These are phyloP conservation scores for Trichophyton simii DNA, from an alignment of 2,329 filamentous ascomycete species.

Conservation along the genomic window DNA sequence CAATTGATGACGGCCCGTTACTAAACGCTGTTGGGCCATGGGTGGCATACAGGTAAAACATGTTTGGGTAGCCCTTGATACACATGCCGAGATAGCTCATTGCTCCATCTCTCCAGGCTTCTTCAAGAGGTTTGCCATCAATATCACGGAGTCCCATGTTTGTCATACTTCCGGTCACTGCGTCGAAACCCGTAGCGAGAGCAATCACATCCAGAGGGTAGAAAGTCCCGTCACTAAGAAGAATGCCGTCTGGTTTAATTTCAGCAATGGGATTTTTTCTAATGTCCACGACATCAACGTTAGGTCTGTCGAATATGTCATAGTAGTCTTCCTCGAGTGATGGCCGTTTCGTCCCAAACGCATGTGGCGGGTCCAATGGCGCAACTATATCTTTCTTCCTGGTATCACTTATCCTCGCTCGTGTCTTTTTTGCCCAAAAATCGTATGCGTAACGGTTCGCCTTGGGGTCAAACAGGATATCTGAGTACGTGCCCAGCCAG, in stretches of 20 bases:
- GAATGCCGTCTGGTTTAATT: conserved; percentile 31
- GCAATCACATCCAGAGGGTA: conserved; percentile 30
- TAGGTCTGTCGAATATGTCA: conserved; percentile 37
- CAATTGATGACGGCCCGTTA: conserved; percentile 43
- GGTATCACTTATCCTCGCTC: conserved; percentile 40
- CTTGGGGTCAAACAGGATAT: conserved; percentile 34
- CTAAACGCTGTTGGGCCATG: conserved; percentile 45
- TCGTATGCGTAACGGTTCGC: conserved; percentile 43
- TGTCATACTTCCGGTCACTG: conserved; percentile 27
- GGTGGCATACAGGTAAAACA: conserved; percentile 43
- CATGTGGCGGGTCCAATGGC: conserved; percentile 41
- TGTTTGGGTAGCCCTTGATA: conserved; percentile 32
- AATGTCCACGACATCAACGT: conserved; percentile 38
- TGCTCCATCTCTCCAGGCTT: conserved; percentile 26
- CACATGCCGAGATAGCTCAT: conserved; percentile 25
- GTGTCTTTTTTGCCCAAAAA: conserved; percentile 44
- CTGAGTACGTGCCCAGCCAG: conserved; percentile 41
- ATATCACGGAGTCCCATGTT: conserved; percentile 23
- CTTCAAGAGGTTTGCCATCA: conserved; percentile 20
- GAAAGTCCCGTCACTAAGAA: conserved; percentile 25
- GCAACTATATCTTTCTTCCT: conserved; percentile 41
- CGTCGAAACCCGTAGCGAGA: conserved; percentile 33
- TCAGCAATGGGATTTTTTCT: conserved; percentile 31
- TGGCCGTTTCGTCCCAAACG: conserved; percentile 42
- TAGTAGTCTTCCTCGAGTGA: conserved; percentile 41